Conservation (phyloP, 2,329 filamentous ascomycete genomes). For the Colletotrichum spinosum region DNA sequence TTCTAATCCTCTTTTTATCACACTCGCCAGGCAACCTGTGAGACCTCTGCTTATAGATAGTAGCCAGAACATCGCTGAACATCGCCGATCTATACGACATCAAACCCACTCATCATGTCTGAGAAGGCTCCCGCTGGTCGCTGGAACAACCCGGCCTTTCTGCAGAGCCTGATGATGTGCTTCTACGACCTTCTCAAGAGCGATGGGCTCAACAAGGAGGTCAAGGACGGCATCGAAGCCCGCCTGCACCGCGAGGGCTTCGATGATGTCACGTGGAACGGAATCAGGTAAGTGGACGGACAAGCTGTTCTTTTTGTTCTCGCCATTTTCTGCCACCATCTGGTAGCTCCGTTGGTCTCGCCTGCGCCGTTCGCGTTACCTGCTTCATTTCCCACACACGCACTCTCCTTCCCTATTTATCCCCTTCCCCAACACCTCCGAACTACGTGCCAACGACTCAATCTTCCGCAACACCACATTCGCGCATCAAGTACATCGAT, state of each 20-base stretch:
- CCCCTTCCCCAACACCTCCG: background rate
- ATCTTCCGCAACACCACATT: conserved; percentile 13
- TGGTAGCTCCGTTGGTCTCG: background rate
- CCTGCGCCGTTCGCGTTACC: no score
- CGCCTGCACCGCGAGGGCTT: conserved; percentile 49
- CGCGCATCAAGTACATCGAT: no score
- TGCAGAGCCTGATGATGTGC: conserved; percentile 47
- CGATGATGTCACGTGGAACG: conserved; percentile 55
- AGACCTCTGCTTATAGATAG: no score
- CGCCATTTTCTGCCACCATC: background rate
- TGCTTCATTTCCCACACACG: background rate
- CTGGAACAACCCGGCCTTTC: conserved; percentile 50
- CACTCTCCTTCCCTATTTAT: conserved; percentile 1
- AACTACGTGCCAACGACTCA: conserved; percentile 9
- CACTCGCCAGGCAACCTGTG: no score
- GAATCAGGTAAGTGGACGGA: conserved; percentile 53
- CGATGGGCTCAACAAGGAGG: conserved; percentile 42
- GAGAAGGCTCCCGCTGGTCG: conserved; percentile 17
- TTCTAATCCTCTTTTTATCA: background rate
- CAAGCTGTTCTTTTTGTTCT: conserved; percentile 15
- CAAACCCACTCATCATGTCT: conserved; percentile 24
- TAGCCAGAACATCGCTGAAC: background rate
- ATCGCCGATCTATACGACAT: background rate
- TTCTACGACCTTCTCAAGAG: conserved; percentile 47
- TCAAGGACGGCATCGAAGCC: conserved; percentile 46